phyloP scores from a whole-genome alignment of 768 basidiomycete genomes.

The Russula emetica region DNA sequence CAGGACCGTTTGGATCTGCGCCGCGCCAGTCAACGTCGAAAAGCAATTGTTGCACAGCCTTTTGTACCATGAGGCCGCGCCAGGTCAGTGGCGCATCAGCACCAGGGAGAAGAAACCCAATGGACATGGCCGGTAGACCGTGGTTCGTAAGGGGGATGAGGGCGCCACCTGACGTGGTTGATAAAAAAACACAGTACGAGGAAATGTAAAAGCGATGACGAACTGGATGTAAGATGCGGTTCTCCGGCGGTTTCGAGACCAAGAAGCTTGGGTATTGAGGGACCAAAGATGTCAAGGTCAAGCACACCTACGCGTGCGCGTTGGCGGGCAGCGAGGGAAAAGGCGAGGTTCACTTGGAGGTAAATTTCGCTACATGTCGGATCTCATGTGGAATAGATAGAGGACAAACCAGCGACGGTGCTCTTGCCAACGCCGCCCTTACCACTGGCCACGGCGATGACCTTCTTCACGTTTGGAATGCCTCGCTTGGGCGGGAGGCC shows the following conservation, averaged over 20 bases:
- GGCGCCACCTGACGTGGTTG: constrained; percentile 50
- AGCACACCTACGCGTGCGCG: constrained; percentile 69
- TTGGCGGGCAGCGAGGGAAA: constrained; percentile 53
- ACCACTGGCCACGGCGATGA: constrained; percentile 83
- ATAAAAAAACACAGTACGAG: not conserved
- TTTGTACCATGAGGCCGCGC: constrained; percentile 98
- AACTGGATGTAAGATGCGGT: constrained; percentile 69
- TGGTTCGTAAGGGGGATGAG: constrained; percentile 83
- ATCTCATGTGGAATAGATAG: not conserved
- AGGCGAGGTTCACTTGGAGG: constrained; percentile 71
- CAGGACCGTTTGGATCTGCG: constrained; percentile 37
- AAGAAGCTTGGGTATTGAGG: constrained; percentile 90
- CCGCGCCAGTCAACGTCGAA: constrained; percentile 92
- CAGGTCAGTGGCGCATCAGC: constrained; percentile 84
- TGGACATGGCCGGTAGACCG: constrained; percentile 91
- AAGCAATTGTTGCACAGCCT: constrained; percentile 91
- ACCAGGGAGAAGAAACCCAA: constrained; percentile 85
- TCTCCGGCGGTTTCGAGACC: constrained; percentile 76
- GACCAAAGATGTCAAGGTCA: constrained; percentile 95
- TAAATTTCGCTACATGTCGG: not conserved
- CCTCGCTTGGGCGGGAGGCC: constrained; percentile 55
- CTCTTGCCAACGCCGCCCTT: constrained; percentile 98
- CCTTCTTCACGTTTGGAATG: constrained; percentile 71
- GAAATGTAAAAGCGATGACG: constrained; percentile 28
- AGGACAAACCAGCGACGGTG: constrained; percentile 72